Evolutionary conservation across 129 eudicot genomes (phyloP).

Genomic region (Lactuca saligna): DNA sequence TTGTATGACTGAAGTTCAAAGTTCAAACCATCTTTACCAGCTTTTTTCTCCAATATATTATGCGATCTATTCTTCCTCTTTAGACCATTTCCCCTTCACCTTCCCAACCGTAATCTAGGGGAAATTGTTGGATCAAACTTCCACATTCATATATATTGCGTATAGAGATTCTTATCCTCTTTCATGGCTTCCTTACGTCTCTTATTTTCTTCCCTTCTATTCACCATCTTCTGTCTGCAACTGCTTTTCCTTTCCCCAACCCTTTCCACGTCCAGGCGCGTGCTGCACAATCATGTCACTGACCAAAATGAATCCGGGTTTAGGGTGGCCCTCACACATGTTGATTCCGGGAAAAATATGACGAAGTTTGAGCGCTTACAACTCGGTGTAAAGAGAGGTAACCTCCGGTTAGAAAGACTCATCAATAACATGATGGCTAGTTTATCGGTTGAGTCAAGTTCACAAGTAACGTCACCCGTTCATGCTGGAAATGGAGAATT

Average conservation of each 20-base stretch:
- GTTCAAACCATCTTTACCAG: conserved; percentile 35
- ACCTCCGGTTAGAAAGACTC: conserved; percentile 47
- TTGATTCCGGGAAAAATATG: conserved; percentile 67
- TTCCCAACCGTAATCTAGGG: background rate
- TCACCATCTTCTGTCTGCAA: conserved; percentile 26
- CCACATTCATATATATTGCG: background rate
- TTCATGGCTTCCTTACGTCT: conserved; percentile 30
- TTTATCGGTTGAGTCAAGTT: conserved; percentile 22
- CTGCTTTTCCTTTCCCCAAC: conserved; percentile 31
- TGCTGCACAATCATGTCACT: conserved; percentile 19
- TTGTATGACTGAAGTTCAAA: conserved; percentile 24
- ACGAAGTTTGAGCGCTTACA: conserved; percentile 67
- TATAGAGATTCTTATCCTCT: background rate
- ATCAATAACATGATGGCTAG: conserved; percentile 39
- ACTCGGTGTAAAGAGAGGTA: conserved; percentile 65
- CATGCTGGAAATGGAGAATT: conserved; percentile 85
- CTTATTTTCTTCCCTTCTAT: conserved; percentile 15
- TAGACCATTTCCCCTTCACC: conserved; percentile 20
- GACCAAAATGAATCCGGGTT: conserved; percentile 30
- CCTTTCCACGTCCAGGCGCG: conserved; percentile 54
- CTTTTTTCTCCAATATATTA: conserved; percentile 36
- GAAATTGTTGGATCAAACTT: background rate
- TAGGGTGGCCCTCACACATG: conserved; percentile 54
- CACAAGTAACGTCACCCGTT: conserved; percentile 42
- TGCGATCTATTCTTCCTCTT: conserved; percentile 12